Evolutionary conservation across 2,329 filamentous ascomycete genomes (phyloP), one percentile per base, ranked within the genome.

Genomic region (Emmonsiellopsis sp.): DNA sequence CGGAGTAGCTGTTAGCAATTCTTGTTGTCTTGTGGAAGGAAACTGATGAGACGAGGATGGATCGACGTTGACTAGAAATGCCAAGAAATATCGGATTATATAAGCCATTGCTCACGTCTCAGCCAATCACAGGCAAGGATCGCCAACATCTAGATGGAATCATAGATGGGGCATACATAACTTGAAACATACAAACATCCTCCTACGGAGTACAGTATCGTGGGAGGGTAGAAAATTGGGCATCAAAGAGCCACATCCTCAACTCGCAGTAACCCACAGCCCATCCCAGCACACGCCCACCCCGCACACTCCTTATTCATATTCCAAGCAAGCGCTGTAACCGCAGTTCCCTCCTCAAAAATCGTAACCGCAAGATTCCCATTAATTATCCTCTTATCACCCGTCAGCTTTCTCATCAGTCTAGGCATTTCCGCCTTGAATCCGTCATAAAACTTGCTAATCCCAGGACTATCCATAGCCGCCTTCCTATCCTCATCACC

Each of bases 261-360:
- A 16, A 88, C 73, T 56, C 81, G 77, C 43, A 88, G 73, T 55
- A 89, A 65, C 0, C 85, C 85, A 31, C 82, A 86, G 0, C 77
- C 85, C 76, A 85, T 77, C 0, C 81, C 83, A 3, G 79, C 79
- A 8, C 83, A 83, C 2, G 81, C 82, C 84, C 85, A 86, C 59
- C 78, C 84, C 10, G 83, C 82, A 60, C 77, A 84, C n/a, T 75
- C 71, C 37, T 75, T 65, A 60, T 87, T 87, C 1, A 84, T 82
- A 62, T 87, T 87, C 85, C 85, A 88, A 41, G 78, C 76, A 26
- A 85, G 70, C 1, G 77, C 73, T 5, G 82, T 82, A 58, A 87
- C 72, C 46, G 83, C 77, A 8, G 81, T 84, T 57, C 78, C 71
- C 47, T 84, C 79, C 53, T 87, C 84, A 60, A 83, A 79, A 9